A percentile compares a stretch with the other conserved stretches of the same genome.
Conservation (phyloP, 345 rosid species). For the Arabidopsis arenosa region DNA sequence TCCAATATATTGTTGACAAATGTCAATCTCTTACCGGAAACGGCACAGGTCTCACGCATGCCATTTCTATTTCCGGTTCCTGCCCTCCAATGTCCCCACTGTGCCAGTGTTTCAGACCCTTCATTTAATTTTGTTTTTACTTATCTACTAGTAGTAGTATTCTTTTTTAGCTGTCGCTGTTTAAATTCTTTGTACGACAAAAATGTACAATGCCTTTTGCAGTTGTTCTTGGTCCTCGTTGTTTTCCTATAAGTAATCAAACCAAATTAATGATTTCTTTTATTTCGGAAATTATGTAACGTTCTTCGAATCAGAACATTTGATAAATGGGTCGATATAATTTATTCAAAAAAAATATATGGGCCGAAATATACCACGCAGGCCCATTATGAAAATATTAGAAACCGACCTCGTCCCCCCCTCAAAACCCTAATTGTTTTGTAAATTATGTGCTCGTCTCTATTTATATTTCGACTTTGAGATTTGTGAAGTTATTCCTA, state of each 20-base stretch:
- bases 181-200: slow-evolving; percentile 31
- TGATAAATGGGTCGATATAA: not conserved
- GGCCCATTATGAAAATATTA: not conserved
- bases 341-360: not conserved
- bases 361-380: not conserved
- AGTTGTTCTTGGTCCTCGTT: slow-evolving; percentile 18
- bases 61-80: slow-evolving; percentile 39
- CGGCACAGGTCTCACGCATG: slow-evolving; percentile 40
- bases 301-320: not conserved
- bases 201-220: slow-evolving; percentile 38
- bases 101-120: slow-evolving; percentile 38
- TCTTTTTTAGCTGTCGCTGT: slow-evolving; percentile 28
- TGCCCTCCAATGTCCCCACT: slow-evolving; percentile 32
- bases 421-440: not conserved
- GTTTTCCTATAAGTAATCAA: slow-evolving; percentile 14
- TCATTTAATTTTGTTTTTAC: not conserved
- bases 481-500: not conserved
- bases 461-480: not conserved
- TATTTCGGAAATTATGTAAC: not conserved
- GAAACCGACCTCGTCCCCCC: not conserved
- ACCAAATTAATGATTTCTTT: not conserved
- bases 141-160: no score
- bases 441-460: not conserved
- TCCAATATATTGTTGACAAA: slow-evolving; percentile 4
- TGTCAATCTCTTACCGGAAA: slow-evolving; percentile 27